Evolutionary conservation across 208 protist genomes (phyloP).

Genomic region (Balamuthia mandrillaris): DNA sequence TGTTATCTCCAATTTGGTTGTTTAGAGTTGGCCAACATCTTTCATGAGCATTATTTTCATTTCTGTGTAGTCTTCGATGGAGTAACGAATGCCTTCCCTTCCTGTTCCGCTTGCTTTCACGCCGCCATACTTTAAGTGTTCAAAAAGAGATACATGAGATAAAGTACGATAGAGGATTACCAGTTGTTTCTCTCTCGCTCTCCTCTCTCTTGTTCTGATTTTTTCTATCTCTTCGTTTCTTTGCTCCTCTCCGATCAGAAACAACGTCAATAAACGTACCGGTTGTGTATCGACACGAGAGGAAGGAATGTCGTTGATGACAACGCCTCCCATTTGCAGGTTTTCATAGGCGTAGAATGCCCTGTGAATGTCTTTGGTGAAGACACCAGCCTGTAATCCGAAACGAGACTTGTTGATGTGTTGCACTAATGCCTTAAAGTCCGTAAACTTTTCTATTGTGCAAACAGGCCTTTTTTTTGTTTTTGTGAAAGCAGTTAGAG

Average conservation of each 20-base stretch:
- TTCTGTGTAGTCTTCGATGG: conserved; percentile 49
- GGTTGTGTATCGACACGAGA: conserved; percentile 4
- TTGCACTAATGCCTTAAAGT: conserved; percentile 9
- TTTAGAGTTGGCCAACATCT: conserved; percentile 23
- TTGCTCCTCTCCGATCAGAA: background rate
- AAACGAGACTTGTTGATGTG: conserved; percentile 44
- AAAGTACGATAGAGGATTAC: background rate
- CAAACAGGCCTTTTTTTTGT: background rate
- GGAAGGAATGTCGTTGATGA: conserved; percentile 63
- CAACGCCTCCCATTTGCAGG: conserved; percentile 57
- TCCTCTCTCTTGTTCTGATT: background rate
- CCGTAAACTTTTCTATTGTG: conserved; percentile 27
- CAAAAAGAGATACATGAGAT: background rate
- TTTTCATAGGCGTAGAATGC: conserved; percentile 51
- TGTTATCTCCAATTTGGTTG: too few species aligned
- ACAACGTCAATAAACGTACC: background rate
- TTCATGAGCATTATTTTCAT: conserved; percentile 28
- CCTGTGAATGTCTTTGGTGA: conserved; percentile 1
- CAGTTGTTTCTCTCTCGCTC: background rate
- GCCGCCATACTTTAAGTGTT: conserved; percentile 54
- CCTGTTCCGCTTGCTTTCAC: conserved; percentile 61
- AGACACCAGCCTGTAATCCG: conserved; percentile 61
- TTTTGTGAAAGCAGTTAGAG: too few species aligned
- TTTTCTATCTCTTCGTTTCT: background rate
- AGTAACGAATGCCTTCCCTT: conserved; percentile 56